A percentile compares a stretch with the other conserved stretches of the same genome.
phyloP scores from a whole-genome alignment of 108 stramenopile species.

The Discostella pseudostelligera region DNA sequence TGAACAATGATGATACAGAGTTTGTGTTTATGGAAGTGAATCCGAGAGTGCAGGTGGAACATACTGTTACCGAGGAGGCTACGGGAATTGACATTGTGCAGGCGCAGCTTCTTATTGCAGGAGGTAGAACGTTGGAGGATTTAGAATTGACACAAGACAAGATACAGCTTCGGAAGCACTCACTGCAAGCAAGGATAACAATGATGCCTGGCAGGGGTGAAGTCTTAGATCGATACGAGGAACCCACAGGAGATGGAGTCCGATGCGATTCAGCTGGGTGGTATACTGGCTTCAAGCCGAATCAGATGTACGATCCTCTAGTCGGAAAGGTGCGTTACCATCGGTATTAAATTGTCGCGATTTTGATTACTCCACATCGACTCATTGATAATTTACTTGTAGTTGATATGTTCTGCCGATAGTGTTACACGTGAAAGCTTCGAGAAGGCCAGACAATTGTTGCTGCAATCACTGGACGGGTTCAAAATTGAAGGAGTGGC shows the following conservation, averaged over 20 bases:
- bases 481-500: conserved; percentile 72
- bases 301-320: conserved; percentile 80
- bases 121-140: conserved; percentile 71
- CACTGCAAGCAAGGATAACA: conserved; percentile 79
- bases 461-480: conserved; percentile 58
- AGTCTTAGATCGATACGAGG: conserved; percentile 54
- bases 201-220: conserved; percentile 69
- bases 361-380: conserved; percentile 39
- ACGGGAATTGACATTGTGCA: conserved; percentile 85
- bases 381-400: not conserved
- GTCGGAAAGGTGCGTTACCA: conserved; percentile 50
- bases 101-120: conserved; percentile 76
- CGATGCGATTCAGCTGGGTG: conserved; percentile 62
- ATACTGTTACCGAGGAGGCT: conserved; percentile 87
- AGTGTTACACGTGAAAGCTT: conserved; percentile 50
- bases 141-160: conserved; percentile 48
- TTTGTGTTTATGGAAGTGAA: conserved; percentile 92
- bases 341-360: no score
- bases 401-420: conserved; percentile 76
- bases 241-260: conserved; percentile 65
- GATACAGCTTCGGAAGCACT: conserved; percentile 49
- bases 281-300: conserved; percentile 53
- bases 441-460: conserved; percentile 49
- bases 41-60: conserved; percentile 87
- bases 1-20: conserved; percentile 36